Evolutionary conservation across 2,329 filamentous ascomycete species (phyloP).

Genomic region (Ceratocystis cacaofunesta): DNA sequence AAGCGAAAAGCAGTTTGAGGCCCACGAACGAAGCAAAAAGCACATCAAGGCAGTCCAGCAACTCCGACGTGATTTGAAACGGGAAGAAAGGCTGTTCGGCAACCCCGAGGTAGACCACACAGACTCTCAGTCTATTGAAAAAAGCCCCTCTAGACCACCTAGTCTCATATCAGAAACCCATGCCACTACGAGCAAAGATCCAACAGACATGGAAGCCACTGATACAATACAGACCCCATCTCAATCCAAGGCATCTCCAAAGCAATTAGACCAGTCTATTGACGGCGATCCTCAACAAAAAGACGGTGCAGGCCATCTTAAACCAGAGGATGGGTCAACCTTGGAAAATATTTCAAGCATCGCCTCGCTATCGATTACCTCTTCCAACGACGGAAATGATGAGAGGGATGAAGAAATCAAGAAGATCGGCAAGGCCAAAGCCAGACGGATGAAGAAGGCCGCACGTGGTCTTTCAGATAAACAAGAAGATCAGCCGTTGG

Average conservation of each 20-base stretch:
- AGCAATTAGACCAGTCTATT: background rate
- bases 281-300: background rate
- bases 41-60: slow-evolving; percentile 76
- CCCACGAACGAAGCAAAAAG: slow-evolving; percentile 94
- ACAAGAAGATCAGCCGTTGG: slow-evolving; percentile 23
- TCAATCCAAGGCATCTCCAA: background rate
- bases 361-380: background rate
- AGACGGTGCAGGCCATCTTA: background rate
- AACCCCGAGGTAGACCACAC: background rate
- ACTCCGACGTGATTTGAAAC: slow-evolving; percentile 66
- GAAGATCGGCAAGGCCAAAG: slow-evolving; percentile 15
- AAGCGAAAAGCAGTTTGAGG: slow-evolving; percentile 80
- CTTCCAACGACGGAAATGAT: background rate
- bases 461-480: slow-evolving; percentile 25
- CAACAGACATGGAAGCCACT: background rate
- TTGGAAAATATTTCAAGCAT: background rate
- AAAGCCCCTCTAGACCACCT: background rate
- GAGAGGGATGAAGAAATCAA: background rate
- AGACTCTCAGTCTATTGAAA: background rate
- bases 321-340: background rate
- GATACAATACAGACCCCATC: background rate
- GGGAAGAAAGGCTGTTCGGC: slow-evolving; percentile 45
- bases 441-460: slow-evolving; percentile 15
- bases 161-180: background rate
- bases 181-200: background rate